Evolutionary conservation across 768 basidiomycete species (phyloP), one percentile per base, ranked within the genome.

Genomic region (Coprinopsis sp.): DNA sequence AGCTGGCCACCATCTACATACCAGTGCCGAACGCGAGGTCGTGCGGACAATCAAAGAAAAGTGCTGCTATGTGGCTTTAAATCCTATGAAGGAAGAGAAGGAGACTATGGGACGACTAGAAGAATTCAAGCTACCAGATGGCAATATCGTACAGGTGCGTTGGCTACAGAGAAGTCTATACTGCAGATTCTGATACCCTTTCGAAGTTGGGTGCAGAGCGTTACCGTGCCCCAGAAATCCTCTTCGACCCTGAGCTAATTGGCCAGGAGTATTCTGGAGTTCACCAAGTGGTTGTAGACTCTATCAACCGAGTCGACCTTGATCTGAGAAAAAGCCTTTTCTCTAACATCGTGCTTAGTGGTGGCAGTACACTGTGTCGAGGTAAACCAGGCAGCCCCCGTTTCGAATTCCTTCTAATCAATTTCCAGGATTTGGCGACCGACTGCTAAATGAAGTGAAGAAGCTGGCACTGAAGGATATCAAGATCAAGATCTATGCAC

Each of bases 401-500:
- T 18, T 22, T 22, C 37, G 47, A 13, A 41, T n/a, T 36, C 11
- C 11, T 37, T 33, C 6, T 51, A 11, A 27, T 38, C 33, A 50
- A 33, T 46, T 10, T 47, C 43, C 44, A 75, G 95, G 95, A 3
- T 98, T 96, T 64, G 96, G 94, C 40, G 96, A 98, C 68, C 85
- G 96, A 44, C 74, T 99, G 41, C 73, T 98, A 49, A 91, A 94
- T 58, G 96, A 99, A 67, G 90, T 96, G 42, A 97, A 97, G 76
- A 94, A 91, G 70, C 71, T 96, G 37, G 91, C 94, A 22, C 65
- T 97, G 54, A 92, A 93, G 63, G 95, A 98, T 56, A 81, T 95
- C 59, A 99, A 98, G 74, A 92, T 99, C 67, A 96, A 95, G 73
- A 99, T 99, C 58, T 95, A 91, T 57, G 96, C 96, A 22, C 96